These are phyloP conservation scores for Camellia lanceoleosa DNA, from an alignment of 148 eudicot genomes.

Conservation along the genomic window DNA sequence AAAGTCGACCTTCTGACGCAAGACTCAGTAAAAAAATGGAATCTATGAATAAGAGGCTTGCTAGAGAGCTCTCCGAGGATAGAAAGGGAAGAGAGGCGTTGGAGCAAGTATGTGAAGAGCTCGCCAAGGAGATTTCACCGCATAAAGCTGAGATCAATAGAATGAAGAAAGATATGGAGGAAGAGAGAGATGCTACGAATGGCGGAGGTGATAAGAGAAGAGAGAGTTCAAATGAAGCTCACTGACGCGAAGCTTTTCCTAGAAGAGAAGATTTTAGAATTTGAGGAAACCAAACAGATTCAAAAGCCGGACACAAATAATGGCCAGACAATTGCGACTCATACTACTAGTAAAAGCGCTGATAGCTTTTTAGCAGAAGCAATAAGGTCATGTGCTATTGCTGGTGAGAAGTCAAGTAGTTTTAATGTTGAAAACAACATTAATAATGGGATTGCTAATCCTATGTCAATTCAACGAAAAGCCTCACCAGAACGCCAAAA, in stretches of 20 bases:
- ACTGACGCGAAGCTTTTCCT: slow-evolving; percentile 49
- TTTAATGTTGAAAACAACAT: neutral
- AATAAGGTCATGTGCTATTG: too few species aligned
- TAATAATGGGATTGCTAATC: neutral
- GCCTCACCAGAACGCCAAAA: slow-evolving; percentile 49
- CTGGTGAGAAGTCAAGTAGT: slow-evolving; percentile 14
- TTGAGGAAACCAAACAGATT: slow-evolving; percentile 20
- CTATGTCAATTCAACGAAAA: slow-evolving; percentile 25
- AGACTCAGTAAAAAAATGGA: slow-evolving; percentile 52
- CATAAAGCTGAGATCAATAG: slow-evolving; percentile 34
- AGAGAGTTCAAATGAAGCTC: slow-evolving; percentile 72
- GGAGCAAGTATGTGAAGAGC: slow-evolving; percentile 50
- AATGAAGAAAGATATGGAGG: slow-evolving; percentile 50
- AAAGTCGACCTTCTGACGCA: slow-evolving; percentile 48
- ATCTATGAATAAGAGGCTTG: slow-evolving; percentile 41
- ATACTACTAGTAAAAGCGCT: too few species aligned
- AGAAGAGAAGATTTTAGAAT: slow-evolving; percentile 46
- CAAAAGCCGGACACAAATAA: neutral
- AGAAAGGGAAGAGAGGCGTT: slow-evolving; percentile 39
- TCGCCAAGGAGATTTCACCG: slow-evolving; percentile 36
- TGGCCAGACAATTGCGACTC: neutral
- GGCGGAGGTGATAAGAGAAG: slow-evolving; percentile 71
- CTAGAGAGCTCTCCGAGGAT: slow-evolving; percentile 45
- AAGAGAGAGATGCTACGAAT: slow-evolving; percentile 63
- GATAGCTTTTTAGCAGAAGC: neutral